Evolutionary conservation across 1,284 basidiomycete species (phyloP).

Genomic region (Vanrija pseudolonga): DNA sequence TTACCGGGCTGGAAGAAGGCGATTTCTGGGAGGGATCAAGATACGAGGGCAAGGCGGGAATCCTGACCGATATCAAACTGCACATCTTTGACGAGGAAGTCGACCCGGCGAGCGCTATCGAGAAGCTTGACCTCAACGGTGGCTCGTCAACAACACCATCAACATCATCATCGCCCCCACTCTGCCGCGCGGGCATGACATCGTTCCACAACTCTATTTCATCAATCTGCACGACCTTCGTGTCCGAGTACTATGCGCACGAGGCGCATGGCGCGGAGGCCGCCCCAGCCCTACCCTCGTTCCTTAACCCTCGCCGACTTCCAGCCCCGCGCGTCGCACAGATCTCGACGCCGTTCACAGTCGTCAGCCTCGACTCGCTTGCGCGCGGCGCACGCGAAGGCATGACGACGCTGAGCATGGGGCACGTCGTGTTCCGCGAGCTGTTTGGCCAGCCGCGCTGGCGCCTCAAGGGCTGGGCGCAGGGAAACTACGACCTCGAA

Average conservation of each 20-base stretch:
- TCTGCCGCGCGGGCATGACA: constrained; percentile 10
- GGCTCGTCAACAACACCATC: too few relatives aligned
- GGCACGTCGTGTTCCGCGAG: constrained; percentile 69
- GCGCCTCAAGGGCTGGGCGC: constrained; percentile 32
- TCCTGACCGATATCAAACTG: constrained; percentile 27
- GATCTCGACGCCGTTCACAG: constrained; percentile 35
- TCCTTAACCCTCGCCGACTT: constrained; percentile 35
- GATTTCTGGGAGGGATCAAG: constrained; percentile 45
- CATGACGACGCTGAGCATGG: constrained; percentile 78
- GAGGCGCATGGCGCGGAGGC: neutral
- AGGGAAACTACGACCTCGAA: constrained; percentile 32
- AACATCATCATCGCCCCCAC: neutral
- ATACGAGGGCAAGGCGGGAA: constrained; percentile 32
- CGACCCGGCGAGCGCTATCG: constrained; percentile 1
- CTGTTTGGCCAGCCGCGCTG: constrained; percentile 53
- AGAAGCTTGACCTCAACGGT: too few relatives aligned
- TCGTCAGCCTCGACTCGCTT: constrained; percentile 57
- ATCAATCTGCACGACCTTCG: constrained; percentile 19
- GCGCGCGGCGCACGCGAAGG: constrained; percentile 61
- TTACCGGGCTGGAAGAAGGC: constrained; percentile 37
- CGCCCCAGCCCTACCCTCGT: constrained; percentile 21
- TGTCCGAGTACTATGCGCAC: constrained; percentile 22
- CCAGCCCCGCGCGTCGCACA: constrained; percentile 38
- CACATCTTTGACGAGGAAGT: constrained; percentile 29
- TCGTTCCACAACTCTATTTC: constrained; percentile 29